Conservation (phyloP, 176 grass and related monocot genomes). For the Musa beccarii region DNA sequence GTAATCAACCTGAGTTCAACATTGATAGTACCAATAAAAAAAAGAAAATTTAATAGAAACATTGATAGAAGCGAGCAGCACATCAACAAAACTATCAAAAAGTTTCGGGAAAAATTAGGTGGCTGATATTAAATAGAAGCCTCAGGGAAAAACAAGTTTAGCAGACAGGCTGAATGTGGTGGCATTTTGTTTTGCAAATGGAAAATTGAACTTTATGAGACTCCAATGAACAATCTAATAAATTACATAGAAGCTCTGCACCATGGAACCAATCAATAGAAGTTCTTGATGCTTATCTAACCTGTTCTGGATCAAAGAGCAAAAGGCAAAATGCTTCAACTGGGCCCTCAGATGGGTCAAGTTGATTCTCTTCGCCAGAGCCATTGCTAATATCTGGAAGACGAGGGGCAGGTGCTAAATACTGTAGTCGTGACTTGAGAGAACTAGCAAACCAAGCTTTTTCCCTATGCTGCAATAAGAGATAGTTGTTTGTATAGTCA, state of each 20-base stretch:
- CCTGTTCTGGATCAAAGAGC: slow-evolving; percentile 80
- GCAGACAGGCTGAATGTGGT: no score
- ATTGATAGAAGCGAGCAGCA: background rate
- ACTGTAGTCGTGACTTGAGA: slow-evolving; percentile 63
- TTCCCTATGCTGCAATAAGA: slow-evolving; percentile 50
- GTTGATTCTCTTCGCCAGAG: slow-evolving; percentile 32
- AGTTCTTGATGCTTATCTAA: slow-evolving; percentile 1
- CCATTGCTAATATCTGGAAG: slow-evolving; percentile 46
- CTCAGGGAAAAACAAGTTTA: no score
- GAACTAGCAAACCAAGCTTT: slow-evolving; percentile 78
- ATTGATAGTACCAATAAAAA: background rate
- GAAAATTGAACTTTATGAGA: background rate
- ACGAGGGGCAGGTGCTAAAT: slow-evolving; percentile 61
- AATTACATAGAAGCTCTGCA: background rate
- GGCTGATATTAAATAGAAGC: background rate
- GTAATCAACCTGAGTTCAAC: slow-evolving; percentile 59
- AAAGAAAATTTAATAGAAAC: background rate
- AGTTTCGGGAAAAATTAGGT: background rate
- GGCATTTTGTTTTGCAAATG: background rate
- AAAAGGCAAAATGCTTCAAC: slow-evolving; percentile 68
- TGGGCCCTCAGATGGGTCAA: slow-evolving; percentile 56
- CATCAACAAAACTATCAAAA: background rate
- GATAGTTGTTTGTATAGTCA: background rate
- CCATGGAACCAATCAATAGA: background rate
- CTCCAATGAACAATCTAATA: background rate